phyloP scores from a whole-genome alignment of 805 yeast species.

The Metschnikowia proteae region DNA sequence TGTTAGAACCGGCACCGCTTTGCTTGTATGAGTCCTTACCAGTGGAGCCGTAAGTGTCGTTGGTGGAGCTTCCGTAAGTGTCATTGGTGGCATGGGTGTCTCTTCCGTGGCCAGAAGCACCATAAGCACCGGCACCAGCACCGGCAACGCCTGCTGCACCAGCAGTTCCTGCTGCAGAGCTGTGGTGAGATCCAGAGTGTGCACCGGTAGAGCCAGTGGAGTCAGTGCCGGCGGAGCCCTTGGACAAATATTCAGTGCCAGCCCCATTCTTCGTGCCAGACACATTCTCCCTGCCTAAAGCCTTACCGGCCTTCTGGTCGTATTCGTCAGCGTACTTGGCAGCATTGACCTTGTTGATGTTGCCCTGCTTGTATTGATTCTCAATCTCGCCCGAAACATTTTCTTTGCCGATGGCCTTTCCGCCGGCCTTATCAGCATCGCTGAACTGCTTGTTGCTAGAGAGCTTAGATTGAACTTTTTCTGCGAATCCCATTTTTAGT shows the following conservation, averaged over 20 bases:
- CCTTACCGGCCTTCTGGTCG: slow-evolving; percentile 25
- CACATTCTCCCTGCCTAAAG: slow-evolving; percentile 14
- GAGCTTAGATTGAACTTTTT: slow-evolving; percentile 31
- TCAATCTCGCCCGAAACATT: slow-evolving; percentile 26
- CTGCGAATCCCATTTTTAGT: slow-evolving; percentile 34
- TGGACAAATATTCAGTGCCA: slow-evolving; percentile 25
- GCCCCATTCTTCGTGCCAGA: slow-evolving; percentile 25
- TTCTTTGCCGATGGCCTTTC: slow-evolving; percentile 28
- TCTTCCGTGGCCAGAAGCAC: slow-evolving; percentile 7
- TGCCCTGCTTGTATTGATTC: slow-evolving; percentile 30
- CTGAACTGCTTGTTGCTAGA: slow-evolving; percentile 25
- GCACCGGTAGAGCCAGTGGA: not conserved
- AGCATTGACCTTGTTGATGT: slow-evolving; percentile 26
- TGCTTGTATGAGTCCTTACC: slow-evolving; percentile 17
- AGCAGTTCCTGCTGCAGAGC: slow-evolving; percentile 11
- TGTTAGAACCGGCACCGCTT: slow-evolving; percentile 8
- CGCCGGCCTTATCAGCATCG: slow-evolving; percentile 29
- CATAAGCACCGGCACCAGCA: slow-evolving; percentile 6
- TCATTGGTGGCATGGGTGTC: slow-evolving; percentile 4
- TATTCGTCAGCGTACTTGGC: slow-evolving; percentile 26
- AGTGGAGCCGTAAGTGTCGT: slow-evolving; percentile 15
- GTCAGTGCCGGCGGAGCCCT: not conserved
- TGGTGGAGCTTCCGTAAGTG: slow-evolving; percentile 12
- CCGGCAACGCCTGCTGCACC: slow-evolving; percentile 13
- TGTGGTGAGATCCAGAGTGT: not conserved